Evolutionary conservation across 352 stramenopile species (phyloP), one percentile per base, ranked within the genome.

Genomic region (Phytophthora macrochlamydospora): DNA sequence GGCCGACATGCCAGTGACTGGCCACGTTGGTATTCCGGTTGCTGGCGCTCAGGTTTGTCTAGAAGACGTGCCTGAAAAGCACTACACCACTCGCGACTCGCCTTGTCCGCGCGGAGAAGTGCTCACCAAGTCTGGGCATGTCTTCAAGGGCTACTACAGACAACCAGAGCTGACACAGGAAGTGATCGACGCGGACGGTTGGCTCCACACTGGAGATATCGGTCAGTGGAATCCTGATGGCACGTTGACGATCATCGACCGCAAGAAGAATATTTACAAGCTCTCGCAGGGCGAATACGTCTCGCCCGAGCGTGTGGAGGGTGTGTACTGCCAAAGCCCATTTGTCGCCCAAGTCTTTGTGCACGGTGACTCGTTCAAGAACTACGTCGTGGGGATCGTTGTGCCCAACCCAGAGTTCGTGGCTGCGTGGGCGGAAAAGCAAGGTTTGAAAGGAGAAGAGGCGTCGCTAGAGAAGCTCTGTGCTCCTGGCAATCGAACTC

Each of bases 191-290:
- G 71, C 66, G 5, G 87, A 91, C 32, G 93, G 94, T 29, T 99
- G 89, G 86, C 98, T 99, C 65, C 91, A 98, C 75, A 99, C 95
- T 8, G 96, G 96, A 24, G 97, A 99, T 72, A 83, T 99, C 42
- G 97, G 92, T 32, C 69, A 78, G 7, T 97, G 98, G 73, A 98
- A 98, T 71, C 75, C 81, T 13, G 81, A 98, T 66, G 91, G 92
- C 44, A 94, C 85, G 48, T 57, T 98, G 35, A 83, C 79, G 52
- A 93, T 98, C 65, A 83, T 95, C 59, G 86, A 95, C 49, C 81
- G 87, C 45, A 94, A 92, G 82, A 95, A 97, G 67, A 96, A 97
- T 75, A 93, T 97, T 69, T 97, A 94, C 81, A 97, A 97, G 78
- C 80, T 97, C 18, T 76, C 87, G 24, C 85, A 97, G 69, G 96